Evolutionary conservation across 192 early-diverging fungal genomes (phyloP), one percentile per base, ranked within the genome.

Genomic region (Coemansia sp.): DNA sequence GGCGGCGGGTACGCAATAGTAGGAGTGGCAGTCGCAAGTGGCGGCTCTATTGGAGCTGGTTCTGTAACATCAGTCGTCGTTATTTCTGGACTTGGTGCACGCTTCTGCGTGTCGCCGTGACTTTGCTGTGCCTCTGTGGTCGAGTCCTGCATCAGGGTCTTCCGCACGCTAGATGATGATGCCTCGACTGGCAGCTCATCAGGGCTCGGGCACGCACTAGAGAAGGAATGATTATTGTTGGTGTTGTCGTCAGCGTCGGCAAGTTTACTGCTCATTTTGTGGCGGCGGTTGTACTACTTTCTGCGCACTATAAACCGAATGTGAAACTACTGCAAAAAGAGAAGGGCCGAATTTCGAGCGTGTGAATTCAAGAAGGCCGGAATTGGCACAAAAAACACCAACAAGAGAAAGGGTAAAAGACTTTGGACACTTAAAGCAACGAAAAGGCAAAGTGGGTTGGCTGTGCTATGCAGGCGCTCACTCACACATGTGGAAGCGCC

Each of bases 201-300:
- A 55, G 27, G 53, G 53, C 11, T 55, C 5, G 24, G 53, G 27
- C 9, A 31, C n/a, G 11, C 22, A 27, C 12, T 55, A 34, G 57
- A 6, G 31, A 31, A 58, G 18, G 57, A 18, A 13, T 18, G 16
- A 7, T 12, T 57, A 24, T 31, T 57, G 27, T 24, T 27, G 52
- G 5, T 33, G 53, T 31, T 2, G 33, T 33, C 29, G 57, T 31
- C 53, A 57, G 27, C 53, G 15, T 58, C 57, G 57, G 31, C 31
- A 18, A 34, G 57, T 58, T 34, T 58, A 58, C 57, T 58, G 57
- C 31, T 36, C 57, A 58, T 58, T 5, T 18, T 58, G 57, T 34
- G 52, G 52, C 52, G 27, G 53, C 12, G 22, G 53, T 29, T 6
- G 31, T 34, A 57, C 33, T 58, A 6, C 57, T 58, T 58, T 33